Percentiles rank a stretch among this genome's conserved stretches.
These are phyloP conservation scores for Passiflora organensis DNA, from an alignment of 345 rosid species.

Conservation along the genomic window DNA sequence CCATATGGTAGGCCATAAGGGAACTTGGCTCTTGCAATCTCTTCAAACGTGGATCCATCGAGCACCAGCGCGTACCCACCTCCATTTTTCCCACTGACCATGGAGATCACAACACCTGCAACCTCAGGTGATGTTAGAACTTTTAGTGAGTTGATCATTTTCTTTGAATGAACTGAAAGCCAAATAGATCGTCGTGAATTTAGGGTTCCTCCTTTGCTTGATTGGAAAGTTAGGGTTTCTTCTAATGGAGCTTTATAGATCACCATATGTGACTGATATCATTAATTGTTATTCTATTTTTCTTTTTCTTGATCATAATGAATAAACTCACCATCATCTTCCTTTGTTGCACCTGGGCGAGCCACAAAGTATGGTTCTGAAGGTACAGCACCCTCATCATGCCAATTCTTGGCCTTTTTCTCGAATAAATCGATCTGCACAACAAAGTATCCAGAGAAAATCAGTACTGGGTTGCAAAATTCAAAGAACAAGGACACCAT, in stretches of 20 bases:
- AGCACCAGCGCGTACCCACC: conserved; percentile 71
- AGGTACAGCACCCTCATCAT: conserved; percentile 72
- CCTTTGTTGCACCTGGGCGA: conserved; percentile 72
- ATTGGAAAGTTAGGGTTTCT: too few species aligned
- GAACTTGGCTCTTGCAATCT: conserved; percentile 88
- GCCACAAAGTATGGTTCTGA: conserved; percentile 92
- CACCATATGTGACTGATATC: too few species aligned
- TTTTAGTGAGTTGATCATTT: not conserved
- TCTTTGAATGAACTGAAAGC: not conserved
- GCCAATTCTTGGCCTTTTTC: conserved; percentile 80
- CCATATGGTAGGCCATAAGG: conserved; percentile 96
- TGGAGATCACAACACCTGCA: conserved; percentile 80
- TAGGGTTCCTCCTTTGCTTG: not conserved
- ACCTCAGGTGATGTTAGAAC: too few species aligned
- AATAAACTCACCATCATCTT: conserved; percentile 79
- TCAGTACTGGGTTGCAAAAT: not conserved
- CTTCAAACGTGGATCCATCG: conserved; percentile 78
- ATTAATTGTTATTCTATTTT: too few species aligned
- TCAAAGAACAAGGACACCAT: not conserved
- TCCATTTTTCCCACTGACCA: conserved; percentile 76
- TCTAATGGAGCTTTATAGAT: too few species aligned
- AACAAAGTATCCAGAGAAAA: not conserved
- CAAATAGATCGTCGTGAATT: too few species aligned
- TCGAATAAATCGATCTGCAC: conserved; percentile 61
- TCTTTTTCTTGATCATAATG: not conserved